These are phyloP conservation scores for Hypomyces rosellus DNA, from an alignment of 2,329 filamentous ascomycete species.

Conservation along the genomic window DNA sequence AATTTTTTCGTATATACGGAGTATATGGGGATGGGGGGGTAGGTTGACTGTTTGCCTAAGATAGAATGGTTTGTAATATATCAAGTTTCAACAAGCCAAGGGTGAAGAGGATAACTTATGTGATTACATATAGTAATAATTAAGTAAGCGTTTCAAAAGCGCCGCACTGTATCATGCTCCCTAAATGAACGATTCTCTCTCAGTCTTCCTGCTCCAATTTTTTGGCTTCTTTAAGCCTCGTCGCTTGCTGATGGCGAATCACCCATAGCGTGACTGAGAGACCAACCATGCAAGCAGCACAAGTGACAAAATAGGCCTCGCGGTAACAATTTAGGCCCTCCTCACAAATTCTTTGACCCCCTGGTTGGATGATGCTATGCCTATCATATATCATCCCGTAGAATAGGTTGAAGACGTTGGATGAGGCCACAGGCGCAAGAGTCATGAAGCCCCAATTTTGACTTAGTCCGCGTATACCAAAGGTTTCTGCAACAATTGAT, in stretches of 20 bases:
- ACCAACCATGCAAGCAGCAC: constrained; percentile 63
- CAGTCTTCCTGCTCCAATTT: constrained; percentile 10
- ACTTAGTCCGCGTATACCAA: constrained; percentile 80
- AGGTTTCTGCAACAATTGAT: constrained; percentile 80
- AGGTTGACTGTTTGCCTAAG: background rate
- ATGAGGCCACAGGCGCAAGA: constrained; percentile 76
- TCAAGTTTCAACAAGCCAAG: background rate
- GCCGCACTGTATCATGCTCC: no score
- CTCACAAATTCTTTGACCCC: constrained; percentile 67
- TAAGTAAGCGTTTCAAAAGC: no score
- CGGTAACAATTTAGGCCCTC: constrained; percentile 78
- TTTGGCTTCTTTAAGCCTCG: constrained; percentile 28
- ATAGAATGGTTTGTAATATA: background rate
- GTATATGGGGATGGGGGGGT: background rate
- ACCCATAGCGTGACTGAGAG: constrained; percentile 64
- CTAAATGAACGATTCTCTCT: background rate
- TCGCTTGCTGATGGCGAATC: constrained; percentile 52
- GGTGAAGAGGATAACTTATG: background rate
- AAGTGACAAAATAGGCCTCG: constrained; percentile 72
- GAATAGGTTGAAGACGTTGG: constrained; percentile 87
- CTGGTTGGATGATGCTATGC: constrained; percentile 63
- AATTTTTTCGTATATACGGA: background rate
- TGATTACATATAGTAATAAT: background rate
- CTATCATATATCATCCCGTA: constrained; percentile 80
- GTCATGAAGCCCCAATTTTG: constrained; percentile 98